phyloP scores from a whole-genome alignment of 2,329 filamentous ascomycete genomes.

The Leptoxyphium fumago region DNA sequence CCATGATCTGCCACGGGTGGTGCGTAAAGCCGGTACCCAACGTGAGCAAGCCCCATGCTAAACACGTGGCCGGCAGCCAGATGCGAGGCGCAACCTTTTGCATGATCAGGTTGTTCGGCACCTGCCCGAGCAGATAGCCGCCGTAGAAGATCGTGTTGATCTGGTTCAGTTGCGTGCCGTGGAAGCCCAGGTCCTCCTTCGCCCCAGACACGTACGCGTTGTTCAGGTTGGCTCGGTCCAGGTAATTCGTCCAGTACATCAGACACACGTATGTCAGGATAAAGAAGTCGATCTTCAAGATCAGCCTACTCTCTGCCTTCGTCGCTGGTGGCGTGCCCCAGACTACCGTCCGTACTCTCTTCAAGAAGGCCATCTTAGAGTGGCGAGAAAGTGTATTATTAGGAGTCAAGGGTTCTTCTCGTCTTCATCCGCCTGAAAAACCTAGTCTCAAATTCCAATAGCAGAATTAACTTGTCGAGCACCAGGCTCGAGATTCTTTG shows the following conservation, averaged over 20 bases:
- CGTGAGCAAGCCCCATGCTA: conserved; percentile 51
- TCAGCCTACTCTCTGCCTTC: conserved; percentile 9
- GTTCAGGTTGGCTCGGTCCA: conserved; percentile 37
- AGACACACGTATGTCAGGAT: conserved; percentile 25
- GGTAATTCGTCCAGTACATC: conserved; percentile 24
- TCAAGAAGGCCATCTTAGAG: conserved; percentile 9
- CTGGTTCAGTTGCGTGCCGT: conserved; percentile 34
- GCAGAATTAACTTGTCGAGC: no score
- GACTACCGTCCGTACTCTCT: conserved; percentile 10
- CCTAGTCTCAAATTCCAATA: no score
- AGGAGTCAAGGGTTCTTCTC: no score
- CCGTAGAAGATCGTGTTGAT: conserved; percentile 19
- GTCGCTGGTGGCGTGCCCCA: conserved; percentile 14
- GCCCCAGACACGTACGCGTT: conserved; percentile 43
- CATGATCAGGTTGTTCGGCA: conserved; percentile 47
- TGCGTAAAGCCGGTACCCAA: conserved; percentile 35
- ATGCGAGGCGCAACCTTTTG: conserved; percentile 49
- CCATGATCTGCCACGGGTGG: conserved; percentile 42
- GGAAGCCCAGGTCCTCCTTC: conserved; percentile 36
- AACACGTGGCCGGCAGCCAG: conserved; percentile 26
- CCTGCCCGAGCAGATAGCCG: conserved; percentile 40
- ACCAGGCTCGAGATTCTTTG: no score
- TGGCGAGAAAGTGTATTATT: not conserved
- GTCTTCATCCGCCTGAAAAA: no score
- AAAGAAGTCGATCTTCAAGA: conserved; percentile 19